phyloP scores from a whole-genome alignment of 768 basidiomycete genomes.

The Russula emetica region DNA sequence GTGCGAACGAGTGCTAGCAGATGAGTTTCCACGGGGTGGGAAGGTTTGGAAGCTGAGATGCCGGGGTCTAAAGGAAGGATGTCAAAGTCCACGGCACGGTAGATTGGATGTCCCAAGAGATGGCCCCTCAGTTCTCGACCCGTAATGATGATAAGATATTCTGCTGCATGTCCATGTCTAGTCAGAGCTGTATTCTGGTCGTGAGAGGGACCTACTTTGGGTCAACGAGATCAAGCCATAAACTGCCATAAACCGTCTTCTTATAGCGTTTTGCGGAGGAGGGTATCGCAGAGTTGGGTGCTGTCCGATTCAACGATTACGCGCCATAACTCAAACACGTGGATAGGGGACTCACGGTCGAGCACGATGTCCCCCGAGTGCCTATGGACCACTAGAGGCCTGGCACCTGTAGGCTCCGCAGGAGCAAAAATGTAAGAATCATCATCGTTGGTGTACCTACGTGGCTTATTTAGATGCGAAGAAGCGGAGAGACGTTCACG shows the following conservation, averaged over 20 bases:
- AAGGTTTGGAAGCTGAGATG: slow-evolving; percentile 59
- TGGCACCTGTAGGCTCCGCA: slow-evolving; percentile 53
- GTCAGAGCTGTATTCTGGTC: not conserved
- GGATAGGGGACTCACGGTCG: slow-evolving; percentile 46
- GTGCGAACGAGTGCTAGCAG: slow-evolving; percentile 80
- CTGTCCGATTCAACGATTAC: slow-evolving; percentile 13
- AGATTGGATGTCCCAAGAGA: slow-evolving; percentile 82
- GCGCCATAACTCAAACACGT: slow-evolving; percentile 9
- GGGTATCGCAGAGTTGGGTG: slow-evolving; percentile 37
- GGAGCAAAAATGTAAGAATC: slow-evolving; percentile 80
- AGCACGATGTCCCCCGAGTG: slow-evolving; percentile 71
- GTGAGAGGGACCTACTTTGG: slow-evolving; percentile 48
- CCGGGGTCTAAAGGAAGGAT: slow-evolving; percentile 81
- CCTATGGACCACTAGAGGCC: slow-evolving; percentile 67
- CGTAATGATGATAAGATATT: slow-evolving; percentile 88
- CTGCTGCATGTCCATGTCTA: slow-evolving; percentile 50
- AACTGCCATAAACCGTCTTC: slow-evolving; percentile 70
- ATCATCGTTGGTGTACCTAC: slow-evolving; percentile 63
- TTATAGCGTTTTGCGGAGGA: slow-evolving; percentile 53
- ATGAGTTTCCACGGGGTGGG: slow-evolving; percentile 85
- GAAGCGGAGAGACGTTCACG: slow-evolving; percentile 26
- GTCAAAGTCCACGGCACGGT: slow-evolving; percentile 85
- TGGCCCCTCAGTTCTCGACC: slow-evolving; percentile 72
- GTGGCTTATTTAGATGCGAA: slow-evolving; percentile 24
- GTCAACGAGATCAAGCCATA: slow-evolving; percentile 73